A percentile compares a stretch with the other conserved stretches of the same genome.
Conservation (phyloP, 805 yeast genomes). For the Kodamaea kakaduensis region DNA sequence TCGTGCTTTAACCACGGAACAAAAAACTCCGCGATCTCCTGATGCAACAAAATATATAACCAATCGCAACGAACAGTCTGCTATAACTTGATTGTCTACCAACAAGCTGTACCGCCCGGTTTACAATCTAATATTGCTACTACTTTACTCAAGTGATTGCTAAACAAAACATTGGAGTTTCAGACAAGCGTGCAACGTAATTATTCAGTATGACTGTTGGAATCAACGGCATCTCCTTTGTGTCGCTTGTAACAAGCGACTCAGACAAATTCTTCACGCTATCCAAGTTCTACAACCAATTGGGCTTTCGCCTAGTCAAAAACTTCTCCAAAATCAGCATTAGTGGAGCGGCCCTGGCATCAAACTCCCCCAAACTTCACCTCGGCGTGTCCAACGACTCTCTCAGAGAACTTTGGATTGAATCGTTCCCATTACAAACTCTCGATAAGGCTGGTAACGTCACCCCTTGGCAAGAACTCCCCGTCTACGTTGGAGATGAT, state of each 20-base stretch:
- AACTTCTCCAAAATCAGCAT: conserved; percentile 52
- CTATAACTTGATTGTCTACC: neutral
- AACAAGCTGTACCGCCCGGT: neutral
- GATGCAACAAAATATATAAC: conserved; percentile 4
- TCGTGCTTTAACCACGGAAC: conserved; percentile 4
- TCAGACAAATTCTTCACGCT: conserved; percentile 43
- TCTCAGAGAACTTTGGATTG: conserved; percentile 67
- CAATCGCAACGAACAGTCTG: neutral
- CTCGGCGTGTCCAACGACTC: conserved; percentile 65
- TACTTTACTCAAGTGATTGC: too few relatives aligned
- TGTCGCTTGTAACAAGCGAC: conserved; percentile 58
- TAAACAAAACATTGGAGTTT: too few relatives aligned
- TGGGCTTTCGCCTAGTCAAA: conserved; percentile 61
- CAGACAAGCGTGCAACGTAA: too few relatives aligned
- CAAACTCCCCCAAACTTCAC: conserved; percentile 25
- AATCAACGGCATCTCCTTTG: conserved; percentile 26
- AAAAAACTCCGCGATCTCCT: conserved; percentile 8
- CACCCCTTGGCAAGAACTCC: conserved; percentile 40
- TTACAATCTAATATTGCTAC: too few relatives aligned
- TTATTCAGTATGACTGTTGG: conserved; percentile 4
- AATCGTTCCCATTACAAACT: conserved; percentile 54
- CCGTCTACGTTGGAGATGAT: conserved; percentile 35
- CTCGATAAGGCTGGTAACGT: conserved; percentile 29
- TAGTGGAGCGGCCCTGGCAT: conserved; percentile 27
- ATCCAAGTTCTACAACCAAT: conserved; percentile 51